These are phyloP conservation scores for Austroboletus olivaceoglutinosus DNA, from an alignment of 1,284 basidiomycete genomes.

Conservation along the genomic window DNA sequence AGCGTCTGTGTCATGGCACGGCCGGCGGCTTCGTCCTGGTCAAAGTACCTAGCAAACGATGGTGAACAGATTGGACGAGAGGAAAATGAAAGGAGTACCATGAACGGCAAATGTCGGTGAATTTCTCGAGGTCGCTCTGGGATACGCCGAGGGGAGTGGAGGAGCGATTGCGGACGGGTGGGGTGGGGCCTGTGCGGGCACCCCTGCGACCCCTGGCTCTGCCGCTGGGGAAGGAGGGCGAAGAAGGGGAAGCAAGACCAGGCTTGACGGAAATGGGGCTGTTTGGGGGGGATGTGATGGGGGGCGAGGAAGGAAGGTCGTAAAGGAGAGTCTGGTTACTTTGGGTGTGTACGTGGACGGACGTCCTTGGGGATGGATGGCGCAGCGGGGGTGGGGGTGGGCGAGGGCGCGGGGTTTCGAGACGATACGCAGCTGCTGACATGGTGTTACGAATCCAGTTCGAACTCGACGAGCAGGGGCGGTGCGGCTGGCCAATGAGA, in stretches of 20 bases:
- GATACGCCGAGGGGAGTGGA: conserved; percentile 60
- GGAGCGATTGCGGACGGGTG: conserved; percentile 55
- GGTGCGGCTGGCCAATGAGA: conserved; percentile 17
- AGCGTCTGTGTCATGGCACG: conserved; percentile 75
- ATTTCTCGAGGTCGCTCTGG: conserved; percentile 64
- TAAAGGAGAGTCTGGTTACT: conserved; percentile 58
- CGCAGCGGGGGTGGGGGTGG: conserved; percentile 63
- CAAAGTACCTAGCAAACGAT: conserved; percentile 61
- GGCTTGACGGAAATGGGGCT: conserved; percentile 40
- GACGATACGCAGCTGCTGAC: conserved; percentile 59
- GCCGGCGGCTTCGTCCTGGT: conserved; percentile 71
- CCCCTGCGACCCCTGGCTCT: conserved; percentile 45
- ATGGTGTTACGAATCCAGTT: conserved; percentile 42
- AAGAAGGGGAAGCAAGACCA: conserved; percentile 49
- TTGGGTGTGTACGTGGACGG: conserved; percentile 39
- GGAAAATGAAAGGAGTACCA: conserved; percentile 46
- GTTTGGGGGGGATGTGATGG: conserved; percentile 48
- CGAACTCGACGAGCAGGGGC: conserved; percentile 21
- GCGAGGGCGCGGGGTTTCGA: conserved; percentile 61
- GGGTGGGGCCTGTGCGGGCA: conserved; percentile 48
- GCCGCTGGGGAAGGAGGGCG: conserved; percentile 50
- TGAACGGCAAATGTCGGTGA: conserved; percentile 67
- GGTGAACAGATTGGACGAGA: conserved; percentile 1
- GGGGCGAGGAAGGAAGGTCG: conserved; percentile 63
- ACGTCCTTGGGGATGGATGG: conserved; percentile 48